Evolutionary conservation across 257 asterid species (phyloP).

Genomic region (Verbascum thapsus): DNA sequence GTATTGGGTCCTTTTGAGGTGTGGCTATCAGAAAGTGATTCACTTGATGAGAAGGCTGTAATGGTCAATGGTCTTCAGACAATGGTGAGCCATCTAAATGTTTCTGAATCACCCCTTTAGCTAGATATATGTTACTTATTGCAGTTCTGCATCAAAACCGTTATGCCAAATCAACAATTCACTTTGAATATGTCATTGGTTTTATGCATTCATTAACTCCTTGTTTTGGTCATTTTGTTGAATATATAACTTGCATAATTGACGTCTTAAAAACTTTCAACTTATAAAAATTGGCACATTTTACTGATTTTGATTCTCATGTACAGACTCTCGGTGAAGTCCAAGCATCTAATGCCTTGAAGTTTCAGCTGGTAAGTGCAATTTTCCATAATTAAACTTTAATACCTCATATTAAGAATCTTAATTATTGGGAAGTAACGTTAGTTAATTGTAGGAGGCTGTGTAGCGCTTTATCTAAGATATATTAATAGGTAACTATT

Average conservation of each 20-base stretch:
- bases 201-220: background rate
- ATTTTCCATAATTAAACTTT: constrained; percentile 18
- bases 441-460: background rate
- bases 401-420: constrained; percentile 3
- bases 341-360: constrained; percentile 67
- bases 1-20: constrained; percentile 91
- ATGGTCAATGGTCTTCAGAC: constrained; percentile 92
- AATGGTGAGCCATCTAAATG: constrained; percentile 52
- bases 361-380: constrained; percentile 78
- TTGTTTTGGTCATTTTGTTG: constrained; percentile 2
- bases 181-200: constrained; percentile 7
- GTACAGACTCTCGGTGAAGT: constrained; percentile 79
- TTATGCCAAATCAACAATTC: constrained; percentile 8
- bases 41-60: constrained; percentile 76
- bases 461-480: background rate
- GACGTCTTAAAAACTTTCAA: constrained; percentile 15
- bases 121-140: constrained; percentile 21
- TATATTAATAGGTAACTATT: background rate
- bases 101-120: constrained; percentile 11
- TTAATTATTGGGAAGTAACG: background rate
- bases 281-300: background rate
- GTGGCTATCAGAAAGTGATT: constrained; percentile 71
- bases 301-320: constrained; percentile 31
- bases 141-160: background rate
- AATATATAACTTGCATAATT: background rate